Evolutionary conservation across 257 asterid species (phyloP), one percentile per base, ranked within the genome.

Genomic region (Solanum pimpinellifolium): DNA sequence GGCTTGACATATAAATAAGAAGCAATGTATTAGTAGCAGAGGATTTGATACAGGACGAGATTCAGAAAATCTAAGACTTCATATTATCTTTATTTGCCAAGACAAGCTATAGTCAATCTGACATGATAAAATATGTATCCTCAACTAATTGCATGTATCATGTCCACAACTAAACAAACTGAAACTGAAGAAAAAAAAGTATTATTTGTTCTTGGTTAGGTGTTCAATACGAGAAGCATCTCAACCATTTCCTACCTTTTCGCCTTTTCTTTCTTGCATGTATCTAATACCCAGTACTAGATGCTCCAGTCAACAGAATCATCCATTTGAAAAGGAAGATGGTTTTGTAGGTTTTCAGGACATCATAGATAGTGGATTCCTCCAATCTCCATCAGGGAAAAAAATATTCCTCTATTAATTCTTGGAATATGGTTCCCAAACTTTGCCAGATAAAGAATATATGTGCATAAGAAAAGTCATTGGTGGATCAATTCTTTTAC

Each of bases 381-480:
- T 86, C 88, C 92, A 88, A 83, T 93, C 91, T 87, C 87, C 89
- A 90, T 91, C 90, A 89, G 86, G 85, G 85, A 87, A 90, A 88
- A 88, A 91, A 88, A 52, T 89, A 89, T 88, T 89, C 94, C 91
- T 86, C 92, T 91, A 90, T 89, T 85, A 90, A 81, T 90, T 92
- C 95, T 60, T 81, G 78, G 98, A 94, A 97, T 95, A 92, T 89
- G 99, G 93, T 96, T 96, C 98, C 88, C 39, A 91, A 90, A 89
- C 93, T 92, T 92, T 90, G 90, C 87, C 86, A 66, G 87, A 85
- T 42, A 91, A 91, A 87, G 94, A 92, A 92, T 89, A 90, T 86
- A 88, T 88, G 88, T 92, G 90, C 88, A 88, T 89, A 75, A 83
- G 78, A 52, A 91, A 90, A 91, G 90, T 86, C 87, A 60, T 80